Evolutionary conservation across 2,329 filamentous ascomycete genomes (phyloP), one percentile per base, ranked within the genome.

Genomic region (Trichothecium sympodiale): DNA sequence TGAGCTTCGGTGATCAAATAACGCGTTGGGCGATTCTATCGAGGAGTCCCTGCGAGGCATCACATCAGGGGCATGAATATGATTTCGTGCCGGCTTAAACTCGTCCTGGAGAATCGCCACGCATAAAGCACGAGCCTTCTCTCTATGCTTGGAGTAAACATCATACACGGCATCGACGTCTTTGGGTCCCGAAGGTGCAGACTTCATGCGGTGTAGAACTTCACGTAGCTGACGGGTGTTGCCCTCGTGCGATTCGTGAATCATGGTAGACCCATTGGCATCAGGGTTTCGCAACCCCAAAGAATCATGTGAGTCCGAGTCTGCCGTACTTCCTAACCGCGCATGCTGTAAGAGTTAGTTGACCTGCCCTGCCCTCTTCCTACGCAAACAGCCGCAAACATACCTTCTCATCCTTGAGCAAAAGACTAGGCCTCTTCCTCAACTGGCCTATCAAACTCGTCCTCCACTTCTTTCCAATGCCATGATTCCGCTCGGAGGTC

Each of bases 121-220:
- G 35, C 63, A 67, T n/a, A 66, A 45, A 2, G 49, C 48, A n/a
- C 55, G 39, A 38, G 61, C 62, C 35, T 53, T 54, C 2, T 64
- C 60, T 36, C 52, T 59, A 33, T 62, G 43, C 41, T 59, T 67
- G 35, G 46, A 43, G 32, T 67, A 69, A 6, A 63, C 55, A 17
- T 62, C 60, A 43, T 61, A 69, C 5, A 59, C 60, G 3, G 54
- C 51, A 38, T 69, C 67, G 13, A 68, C 57, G 5, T 60, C 52
- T 37, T 46, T 56, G 3, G 57, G 49, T 2, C 48, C 50, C 0
- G 52, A 43, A 3, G 58, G 53, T 4, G 51, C 47, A 28, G 52
- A 45, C 30, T 55, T 50, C 45, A 62, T 54, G 33, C 56, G 54
- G 37, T 55, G 55, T 8, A 59, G 43, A 7, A 61, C 46, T 17